These are phyloP conservation scores for Ophiostoma populinum DNA, from an alignment of 2,329 filamentous ascomycete genomes.

Conservation along the genomic window DNA sequence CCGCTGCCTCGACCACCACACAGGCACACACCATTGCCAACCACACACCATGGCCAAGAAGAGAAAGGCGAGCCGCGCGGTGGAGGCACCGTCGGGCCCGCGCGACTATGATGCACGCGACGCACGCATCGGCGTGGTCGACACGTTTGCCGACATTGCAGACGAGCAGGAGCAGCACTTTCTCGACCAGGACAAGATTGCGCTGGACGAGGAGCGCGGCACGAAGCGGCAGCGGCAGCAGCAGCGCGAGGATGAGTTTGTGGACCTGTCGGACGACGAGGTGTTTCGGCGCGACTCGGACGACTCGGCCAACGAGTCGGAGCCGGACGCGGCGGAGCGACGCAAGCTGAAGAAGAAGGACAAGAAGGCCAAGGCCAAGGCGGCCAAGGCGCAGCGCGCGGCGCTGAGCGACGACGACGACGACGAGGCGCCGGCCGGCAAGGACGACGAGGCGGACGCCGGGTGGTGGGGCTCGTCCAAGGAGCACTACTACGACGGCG, in stretches of 20 bases:
- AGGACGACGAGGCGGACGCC: slow-evolving; percentile 38
- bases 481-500: slow-evolving; percentile 85
- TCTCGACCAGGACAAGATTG: slow-evolving; percentile 66
- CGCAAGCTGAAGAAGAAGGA: slow-evolving; percentile 13
- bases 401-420: slow-evolving; percentile 37
- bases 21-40: background rate
- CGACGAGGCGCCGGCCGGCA: slow-evolving; percentile 38
- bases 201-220: slow-evolving; percentile 65
- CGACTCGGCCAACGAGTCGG: slow-evolving; percentile 12
- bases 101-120: slow-evolving; percentile 38
- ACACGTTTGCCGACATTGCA: slow-evolving; percentile 66
- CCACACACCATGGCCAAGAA: slow-evolving; percentile 38
- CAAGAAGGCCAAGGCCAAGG: slow-evolving; percentile 15
- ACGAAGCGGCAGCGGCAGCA: slow-evolving; percentile 59
- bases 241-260: slow-evolving; percentile 37
- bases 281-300: slow-evolving; percentile 20
- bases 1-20: background rate
- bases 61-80: slow-evolving; percentile 48
- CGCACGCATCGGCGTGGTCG: slow-evolving; percentile 40
- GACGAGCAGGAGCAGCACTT: slow-evolving; percentile 93
- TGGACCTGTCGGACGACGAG: slow-evolving; percentile 47
- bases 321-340: slow-evolving; percentile 7
- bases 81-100: slow-evolving; percentile 28
- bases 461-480: slow-evolving; percentile 77
- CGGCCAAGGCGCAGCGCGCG: slow-evolving; percentile 15